Evolutionary conservation across 2,329 filamentous ascomycete species (phyloP), one percentile per base, ranked within the genome.

Genomic region (Karstenula rhodostoma): DNA sequence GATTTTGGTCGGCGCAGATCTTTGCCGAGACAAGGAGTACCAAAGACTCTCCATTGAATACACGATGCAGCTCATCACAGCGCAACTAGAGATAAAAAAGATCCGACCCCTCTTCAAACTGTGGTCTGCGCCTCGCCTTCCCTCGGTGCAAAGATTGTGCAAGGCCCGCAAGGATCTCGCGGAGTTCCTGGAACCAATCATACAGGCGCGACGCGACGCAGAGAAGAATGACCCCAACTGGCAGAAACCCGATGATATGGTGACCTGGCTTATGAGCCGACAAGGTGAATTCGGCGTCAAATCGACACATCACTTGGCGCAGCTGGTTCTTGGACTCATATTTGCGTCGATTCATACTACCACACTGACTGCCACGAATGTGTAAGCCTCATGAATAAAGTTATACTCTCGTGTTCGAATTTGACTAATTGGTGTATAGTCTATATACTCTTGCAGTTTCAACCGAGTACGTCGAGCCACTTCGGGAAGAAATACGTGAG

Each of bases 381-480:
- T 56, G 65, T 72, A 57, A 44, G 61, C 51, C 15, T 12, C 19
- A 44, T 44, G 9, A 22, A 13, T 7, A 43, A 5, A 2, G 6
- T 40, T 12, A 25, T 33, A 4, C 17, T 22, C 33, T 7, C 23
- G 10, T 29, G 2, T 15, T n/a, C n/a, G 9, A 2, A 23, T 15
- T 19, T 48, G 15, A 23, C 37, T 50, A 37, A 59, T 13, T 23
- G 29, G n/a, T 8, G 3, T 32, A 29, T 40, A 73, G 72, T 3
- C 43, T 78, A 15, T 76, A 74, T 64, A 73, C 64, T 4, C 59
- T 78, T 3, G 73, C 74, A 7, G 65, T 64, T 4, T 67, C 62
- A 2, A 76, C 79, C 1, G 79, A 79, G 55, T 81, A 81, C 55
- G 77, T 80, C 65, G 71, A 78, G 47, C 82, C 79, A 43, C 33